A percentile compares a stretch with the other conserved stretches of the same genome.
These are phyloP conservation scores for Trametes sp. DNA, from an alignment of 1,284 basidiomycete species.

Conservation along the genomic window DNA sequence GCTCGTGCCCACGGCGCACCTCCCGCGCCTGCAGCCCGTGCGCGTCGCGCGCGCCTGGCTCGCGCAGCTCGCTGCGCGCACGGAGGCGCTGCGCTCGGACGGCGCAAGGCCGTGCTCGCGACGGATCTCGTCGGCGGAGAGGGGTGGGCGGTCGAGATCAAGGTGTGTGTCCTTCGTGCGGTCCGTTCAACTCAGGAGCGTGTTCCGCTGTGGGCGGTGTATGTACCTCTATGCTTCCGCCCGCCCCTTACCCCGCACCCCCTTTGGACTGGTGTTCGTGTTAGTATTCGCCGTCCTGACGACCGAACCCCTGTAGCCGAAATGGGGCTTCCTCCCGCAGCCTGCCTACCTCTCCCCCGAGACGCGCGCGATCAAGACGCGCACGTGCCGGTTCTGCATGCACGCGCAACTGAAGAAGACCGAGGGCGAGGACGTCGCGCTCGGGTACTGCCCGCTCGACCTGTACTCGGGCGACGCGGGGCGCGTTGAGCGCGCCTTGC, in stretches of 20 bases:
- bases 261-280: no score
- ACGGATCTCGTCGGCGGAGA: constrained; percentile 74
- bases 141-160: constrained; percentile 84
- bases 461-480: constrained; percentile 74
- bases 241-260: background rate
- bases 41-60: constrained; percentile 71
- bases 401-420: constrained; percentile 68
- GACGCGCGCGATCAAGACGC: constrained; percentile 67
- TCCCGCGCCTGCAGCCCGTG: constrained; percentile 64
- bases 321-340: constrained; percentile 91
- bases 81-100: constrained; percentile 60
- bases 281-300: no score
- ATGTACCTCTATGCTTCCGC: background rate
- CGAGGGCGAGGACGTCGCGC: constrained; percentile 49
- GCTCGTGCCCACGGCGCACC: constrained; percentile 63
- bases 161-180: constrained; percentile 57
- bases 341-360: constrained; percentile 61
- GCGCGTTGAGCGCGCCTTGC: constrained; percentile 71
- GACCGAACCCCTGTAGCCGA: constrained; percentile 68
- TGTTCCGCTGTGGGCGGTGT: no score
- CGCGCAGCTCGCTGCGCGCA: constrained; percentile 52
- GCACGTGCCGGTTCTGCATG: constrained; percentile 88
- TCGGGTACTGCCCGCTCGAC: constrained; percentile 86
- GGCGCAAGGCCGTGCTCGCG: constrained; percentile 68
- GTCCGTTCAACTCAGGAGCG: no score